A percentile compares a stretch with the other conserved stretches of the same genome.
These are phyloP conservation scores for Zelonia costaricensis DNA, from an alignment of 208 protist species.

Conservation along the genomic window DNA sequence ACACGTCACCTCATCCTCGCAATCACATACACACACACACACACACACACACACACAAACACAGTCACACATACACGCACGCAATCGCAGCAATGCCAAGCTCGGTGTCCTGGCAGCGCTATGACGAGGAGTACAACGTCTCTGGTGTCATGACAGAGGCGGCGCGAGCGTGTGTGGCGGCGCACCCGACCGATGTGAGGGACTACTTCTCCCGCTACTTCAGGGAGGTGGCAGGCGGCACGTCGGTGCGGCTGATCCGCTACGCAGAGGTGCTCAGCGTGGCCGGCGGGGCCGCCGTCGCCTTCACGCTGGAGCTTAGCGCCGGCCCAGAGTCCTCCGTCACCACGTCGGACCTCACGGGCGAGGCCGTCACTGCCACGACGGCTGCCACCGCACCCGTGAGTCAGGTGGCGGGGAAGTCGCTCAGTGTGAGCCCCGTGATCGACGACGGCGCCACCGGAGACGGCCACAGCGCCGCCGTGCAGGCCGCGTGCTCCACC, in stretches of 20 bases:
- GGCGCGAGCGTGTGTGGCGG: conserved; percentile 72
- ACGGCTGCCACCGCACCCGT: no score
- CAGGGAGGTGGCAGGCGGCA: conserved; percentile 36
- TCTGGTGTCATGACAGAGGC: conserved; percentile 75
- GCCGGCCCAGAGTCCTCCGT: conserved; percentile 19
- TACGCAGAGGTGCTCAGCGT: conserved; percentile 32
- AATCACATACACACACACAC: neutral
- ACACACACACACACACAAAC: conserved; percentile 3
- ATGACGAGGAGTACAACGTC: conserved; percentile 72
- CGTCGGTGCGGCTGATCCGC: conserved; percentile 32
- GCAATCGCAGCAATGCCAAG: conserved; percentile 5
- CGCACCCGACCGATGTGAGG: conserved; percentile 42
- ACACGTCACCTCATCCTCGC: neutral
- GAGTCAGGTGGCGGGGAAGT: neutral
- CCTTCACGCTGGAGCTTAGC: conserved; percentile 26
- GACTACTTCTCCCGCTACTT: conserved; percentile 81
- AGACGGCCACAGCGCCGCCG: neutral
- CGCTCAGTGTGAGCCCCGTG: neutral
- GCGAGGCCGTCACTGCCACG: neutral
- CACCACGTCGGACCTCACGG: conserved; percentile 4
- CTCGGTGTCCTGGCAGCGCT: conserved; percentile 71
- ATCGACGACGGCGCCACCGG: neutral
- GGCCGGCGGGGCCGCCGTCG: conserved; percentile 21
- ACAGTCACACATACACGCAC: neutral
- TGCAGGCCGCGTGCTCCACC: neutral